Evolutionary conservation across 164 flowering plant genomes (phyloP), one percentile per base, ranked within the genome.

Genomic region (Berberis vulgaris): DNA sequence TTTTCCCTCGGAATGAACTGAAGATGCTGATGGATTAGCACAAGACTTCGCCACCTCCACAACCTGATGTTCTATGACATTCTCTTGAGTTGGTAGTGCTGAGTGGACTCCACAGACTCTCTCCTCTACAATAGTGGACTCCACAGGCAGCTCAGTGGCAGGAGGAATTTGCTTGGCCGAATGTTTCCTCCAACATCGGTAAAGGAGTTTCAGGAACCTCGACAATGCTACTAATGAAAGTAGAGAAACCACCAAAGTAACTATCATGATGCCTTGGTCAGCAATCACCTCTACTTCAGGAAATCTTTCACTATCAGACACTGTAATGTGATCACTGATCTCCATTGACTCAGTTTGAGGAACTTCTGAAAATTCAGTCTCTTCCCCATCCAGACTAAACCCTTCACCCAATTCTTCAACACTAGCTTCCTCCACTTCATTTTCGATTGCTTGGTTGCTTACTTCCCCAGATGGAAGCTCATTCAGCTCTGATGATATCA

Each of bases 1-100:
- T 54, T 74, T 74, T 43, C 45, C 65, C 42, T 43, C 53, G 26
- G 74, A 57, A 52, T 54, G 74, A 41, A 40, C 41, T 43, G 57
- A 69, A 11, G 77, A 41, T 26, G 26, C 26, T 5, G 61, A 41
- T 12, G 66, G 60, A 61, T 59, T 45, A 6, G 55, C 26, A 45
- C 45, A 40, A 43, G 65, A 49, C 11, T 74, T 26, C 26, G 26
- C 68, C 7, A 26, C 53, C 57, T 72, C 45, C 40, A 41, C 4
- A 42, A 42, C 6, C 60, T 26, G 42, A 10, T 41, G 62, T 60
- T 11, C 44, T 49, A 5, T 10, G 6, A n/a, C 41, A 42, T 50
- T 57, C 59, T 13, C 50, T 42, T 2, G 11, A 7, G 12, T 43
- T 54, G 26, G 4, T 49, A 43, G 41, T 67, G 26, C 45, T 41